These are phyloP conservation scores for Colletotrichum destructivum DNA, from an alignment of 2,329 filamentous ascomycete species.

Conservation along the genomic window DNA sequence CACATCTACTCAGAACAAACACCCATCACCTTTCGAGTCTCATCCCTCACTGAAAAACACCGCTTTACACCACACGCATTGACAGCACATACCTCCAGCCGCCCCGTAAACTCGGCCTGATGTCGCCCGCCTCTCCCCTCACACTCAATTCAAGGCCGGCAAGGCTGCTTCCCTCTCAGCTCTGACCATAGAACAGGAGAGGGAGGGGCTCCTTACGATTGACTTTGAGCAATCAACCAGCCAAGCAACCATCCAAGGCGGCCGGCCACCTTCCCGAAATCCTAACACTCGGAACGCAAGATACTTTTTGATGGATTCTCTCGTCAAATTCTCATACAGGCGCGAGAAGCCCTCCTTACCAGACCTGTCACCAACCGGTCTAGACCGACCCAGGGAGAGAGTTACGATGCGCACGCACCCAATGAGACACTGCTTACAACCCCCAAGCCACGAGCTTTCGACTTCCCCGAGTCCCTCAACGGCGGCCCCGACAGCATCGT, in stretches of 20 bases:
- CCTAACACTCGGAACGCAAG: not conserved
- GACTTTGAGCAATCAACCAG: not conserved
- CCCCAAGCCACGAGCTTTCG: too few relatives aligned
- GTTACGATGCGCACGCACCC: constrained; percentile 5
- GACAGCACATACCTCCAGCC: constrained; percentile 1
- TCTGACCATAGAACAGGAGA: not conserved
- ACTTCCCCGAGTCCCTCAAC: too few relatives aligned
- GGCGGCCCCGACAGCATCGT: not conserved
- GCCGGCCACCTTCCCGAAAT: not conserved
- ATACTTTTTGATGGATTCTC: too few relatives aligned
- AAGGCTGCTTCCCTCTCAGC: not conserved
- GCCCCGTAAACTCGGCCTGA: not conserved
- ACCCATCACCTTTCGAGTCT: not conserved
- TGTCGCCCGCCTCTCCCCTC: not conserved
- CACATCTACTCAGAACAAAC: not conserved
- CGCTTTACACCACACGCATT: constrained; percentile 10
- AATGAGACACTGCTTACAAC: too few relatives aligned
- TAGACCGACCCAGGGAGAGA: not conserved
- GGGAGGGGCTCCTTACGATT: not conserved
- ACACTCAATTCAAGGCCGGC: not conserved
- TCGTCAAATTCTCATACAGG: not conserved
- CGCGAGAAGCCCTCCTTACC: not conserved
- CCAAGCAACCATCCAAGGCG: not conserved
- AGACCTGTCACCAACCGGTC: not conserved
- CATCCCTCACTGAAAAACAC: not conserved